Percentiles rank a stretch among this genome's conserved stretches.
Conservation (phyloP, 441 rosid species). For the Capsella rubella region DNA sequence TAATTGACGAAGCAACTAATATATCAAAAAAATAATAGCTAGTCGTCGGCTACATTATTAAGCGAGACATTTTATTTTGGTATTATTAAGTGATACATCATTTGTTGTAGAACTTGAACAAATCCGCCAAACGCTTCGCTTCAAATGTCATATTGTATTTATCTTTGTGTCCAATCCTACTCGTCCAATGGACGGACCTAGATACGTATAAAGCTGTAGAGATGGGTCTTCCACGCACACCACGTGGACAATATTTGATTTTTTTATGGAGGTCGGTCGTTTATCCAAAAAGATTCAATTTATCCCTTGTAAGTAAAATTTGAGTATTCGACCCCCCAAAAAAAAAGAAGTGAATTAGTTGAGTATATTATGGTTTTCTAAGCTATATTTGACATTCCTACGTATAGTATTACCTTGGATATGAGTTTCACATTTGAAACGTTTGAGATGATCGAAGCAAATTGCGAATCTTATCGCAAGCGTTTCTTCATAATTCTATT, state of each 20-base stretch:
- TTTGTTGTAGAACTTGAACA: conserved; percentile 5
- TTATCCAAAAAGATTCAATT: not conserved
- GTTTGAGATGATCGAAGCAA: not conserved
- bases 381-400: not conserved
- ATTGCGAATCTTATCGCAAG: not conserved
- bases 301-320: not conserved
- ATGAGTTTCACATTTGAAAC: not conserved
- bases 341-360: no score
- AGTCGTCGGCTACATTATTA: conserved; percentile 21
- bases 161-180: conserved; percentile 34
- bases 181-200: conserved; percentile 1
- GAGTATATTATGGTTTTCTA: no score
- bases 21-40: not conserved
- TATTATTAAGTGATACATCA: conserved; percentile 11
- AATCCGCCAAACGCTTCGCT: conserved; percentile 36
- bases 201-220: conserved; percentile 14
- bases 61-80: not conserved
- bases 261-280: conserved; percentile 3
- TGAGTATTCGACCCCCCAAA: no score
- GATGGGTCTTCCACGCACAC: conserved; percentile 17
- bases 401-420: not conserved
- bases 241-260: conserved; percentile 1
- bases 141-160: conserved; percentile 28
- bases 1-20: not conserved
- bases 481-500: not conserved